Evolutionary conservation across 768 basidiomycete species (phyloP).

Genomic region (Tricholoma sp.): DNA sequence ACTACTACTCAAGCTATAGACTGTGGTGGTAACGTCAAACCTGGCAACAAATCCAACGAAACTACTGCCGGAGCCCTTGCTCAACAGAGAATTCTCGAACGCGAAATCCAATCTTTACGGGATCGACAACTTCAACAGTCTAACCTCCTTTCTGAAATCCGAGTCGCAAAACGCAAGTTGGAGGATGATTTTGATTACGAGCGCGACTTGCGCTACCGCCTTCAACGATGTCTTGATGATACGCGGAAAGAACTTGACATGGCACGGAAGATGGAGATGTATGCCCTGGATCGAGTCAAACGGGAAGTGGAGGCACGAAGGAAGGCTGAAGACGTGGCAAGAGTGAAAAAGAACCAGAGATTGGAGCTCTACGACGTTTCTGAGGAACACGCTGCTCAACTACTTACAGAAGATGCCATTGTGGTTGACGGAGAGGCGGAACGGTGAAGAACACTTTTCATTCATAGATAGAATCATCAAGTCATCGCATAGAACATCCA

Average conservation of each 20-base stretch:
- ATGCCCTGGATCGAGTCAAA: conserved; percentile 22
- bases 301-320: conserved; percentile 55
- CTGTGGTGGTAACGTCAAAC: background rate
- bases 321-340: conserved; percentile 59
- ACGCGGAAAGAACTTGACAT: conserved; percentile 26
- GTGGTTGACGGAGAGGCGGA: conserved; percentile 5
- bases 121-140: conserved; percentile 26
- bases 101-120: conserved; percentile 35
- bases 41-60: background rate
- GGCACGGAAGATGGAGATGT: conserved; percentile 25
- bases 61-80: background rate
- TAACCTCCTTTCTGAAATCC: conserved; percentile 26
- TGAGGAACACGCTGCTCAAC: conserved; percentile 6
- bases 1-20: background rate
- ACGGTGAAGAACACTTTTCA: background rate
- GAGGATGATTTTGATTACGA: conserved; percentile 35
- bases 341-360: conserved; percentile 22
- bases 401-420: conserved; percentile 11
- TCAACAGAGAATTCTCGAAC: conserved; percentile 18
- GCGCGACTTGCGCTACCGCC: conserved; percentile 30
- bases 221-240: conserved; percentile 29
- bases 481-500: background rate
- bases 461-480: background rate
- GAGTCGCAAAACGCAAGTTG: conserved; percentile 37
- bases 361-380: conserved; percentile 11